Evolutionary conservation across 257 asterid genomes (phyloP).

Genomic region (Fraxinus americana): DNA sequence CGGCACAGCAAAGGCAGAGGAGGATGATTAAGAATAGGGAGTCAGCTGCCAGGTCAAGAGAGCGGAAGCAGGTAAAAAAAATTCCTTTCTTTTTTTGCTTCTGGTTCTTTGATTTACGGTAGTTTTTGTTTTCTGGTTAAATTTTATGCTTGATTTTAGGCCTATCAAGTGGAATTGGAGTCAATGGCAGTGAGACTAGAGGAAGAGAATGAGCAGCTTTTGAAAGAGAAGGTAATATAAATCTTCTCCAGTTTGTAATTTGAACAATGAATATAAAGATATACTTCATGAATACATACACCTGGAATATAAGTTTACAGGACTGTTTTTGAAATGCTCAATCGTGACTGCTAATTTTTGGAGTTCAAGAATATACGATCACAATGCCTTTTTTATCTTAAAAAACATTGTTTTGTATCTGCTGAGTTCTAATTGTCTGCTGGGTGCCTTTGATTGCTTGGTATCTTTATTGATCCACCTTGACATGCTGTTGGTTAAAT

Average conservation of each 20-base stretch:
- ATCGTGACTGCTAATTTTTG: background rate
- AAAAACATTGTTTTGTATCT: background rate
- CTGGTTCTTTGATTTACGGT: constrained; percentile 7
- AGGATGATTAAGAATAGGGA: constrained; percentile 99
- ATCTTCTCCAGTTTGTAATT: background rate
- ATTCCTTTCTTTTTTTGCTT: background rate
- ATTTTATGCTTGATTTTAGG: constrained; percentile 43
- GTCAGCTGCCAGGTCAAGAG: constrained; percentile 98
- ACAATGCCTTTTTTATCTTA: background rate
- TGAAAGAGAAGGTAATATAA: constrained; percentile 66
- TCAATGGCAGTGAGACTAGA: constrained; percentile 75
- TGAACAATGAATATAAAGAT: background rate
- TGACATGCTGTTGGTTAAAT: background rate
- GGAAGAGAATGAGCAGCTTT: constrained; percentile 75
- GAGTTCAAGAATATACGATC: constrained; percentile 1
- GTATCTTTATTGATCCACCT: background rate
- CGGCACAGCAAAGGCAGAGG: constrained; percentile 61
- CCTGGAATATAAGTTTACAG: background rate
- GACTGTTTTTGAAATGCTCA: constrained; percentile 6
- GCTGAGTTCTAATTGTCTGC: background rate
- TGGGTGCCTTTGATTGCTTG: constrained; percentile 11
- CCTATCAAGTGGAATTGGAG: constrained; percentile 83
- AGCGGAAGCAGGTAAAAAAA: constrained; percentile 84
- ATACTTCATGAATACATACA: constrained; percentile 3
- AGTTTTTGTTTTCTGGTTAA: constrained; percentile 9